Base-by-base conservation (phyloP, 306 rosid species). In the Betula pendula region DNA sequence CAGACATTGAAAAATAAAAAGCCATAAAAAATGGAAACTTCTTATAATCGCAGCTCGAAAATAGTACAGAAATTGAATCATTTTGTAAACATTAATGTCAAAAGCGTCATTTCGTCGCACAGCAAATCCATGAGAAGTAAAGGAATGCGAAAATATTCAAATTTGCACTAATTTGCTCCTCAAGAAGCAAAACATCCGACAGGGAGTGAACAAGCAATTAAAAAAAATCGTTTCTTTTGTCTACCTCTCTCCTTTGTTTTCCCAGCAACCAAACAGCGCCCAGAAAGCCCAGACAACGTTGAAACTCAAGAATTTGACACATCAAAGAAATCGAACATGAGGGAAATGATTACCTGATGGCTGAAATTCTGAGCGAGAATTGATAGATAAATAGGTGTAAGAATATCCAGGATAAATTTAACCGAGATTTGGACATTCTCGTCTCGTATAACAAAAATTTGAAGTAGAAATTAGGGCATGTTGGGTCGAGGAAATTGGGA, bases 341-440 rank as follows among this genome's bases (percentile, higher is more conserved):
- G 12, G 44, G 44, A 63, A 63, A 33, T 31, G 24, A 60, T 50
- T 31, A 76, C 84, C 84, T 84, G 81, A 84, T 77, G 55, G 84
- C 87, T 29, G 74, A 59, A 47, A 67, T 62, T 80, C 50, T 68
- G 2, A 58, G 48, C 6, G 74, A 51, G 67, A 84, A 73, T 51
- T 68, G 81, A 68, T 77, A 50, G 74, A 84, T 19, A 19, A 84
- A 72, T 4, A 84, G 47, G 22, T 72, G 48, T 20, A 59, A 47
- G 20, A 76, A 65, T 25, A 84, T 52, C 79, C 70, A 13, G 35
- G 14, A 44, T 40, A 84, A 22, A 68, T 72, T 51, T n/a, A 58
- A 71, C 72, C 69, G 12, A 47, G 55, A 56, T 4, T 48, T 33
- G 8, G 48, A 48, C 52, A 66, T 49, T 65, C 44, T 80, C 83